Evolutionary conservation across 495 filamentous ascomycete species (phyloP), one percentile per base, ranked within the genome.

Genomic region (Aspergillus baeticus): DNA sequence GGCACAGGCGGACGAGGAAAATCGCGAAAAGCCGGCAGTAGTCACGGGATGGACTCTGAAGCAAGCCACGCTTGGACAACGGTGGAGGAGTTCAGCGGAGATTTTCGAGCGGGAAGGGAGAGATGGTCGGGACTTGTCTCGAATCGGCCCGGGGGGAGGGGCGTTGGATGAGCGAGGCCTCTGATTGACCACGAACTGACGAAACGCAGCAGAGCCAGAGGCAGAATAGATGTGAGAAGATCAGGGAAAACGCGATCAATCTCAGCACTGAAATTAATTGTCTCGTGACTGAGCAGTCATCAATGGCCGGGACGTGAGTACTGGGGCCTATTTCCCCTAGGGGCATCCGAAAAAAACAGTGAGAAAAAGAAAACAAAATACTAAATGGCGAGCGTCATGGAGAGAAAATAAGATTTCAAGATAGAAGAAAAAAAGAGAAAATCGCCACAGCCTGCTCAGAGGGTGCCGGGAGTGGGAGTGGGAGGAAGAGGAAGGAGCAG

Each of bases 271-370:
- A 57, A 61, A 55, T 51, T 44, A 59, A 58, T 43, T 46, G 53
- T 55, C 55, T 67, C 62, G 63, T 62, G 66, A 57, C 52, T 53
- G 58, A 36, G 45, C 58, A 45, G 59, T 60, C 60, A 66, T 66
- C 58, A 68, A 62, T 62, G 60, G 50, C 55, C 66, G 41, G 31
- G 33, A 29, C 62, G 64, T 59, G 67, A 61, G 54, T 62, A 57
- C 41, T 59, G 54, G 44, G 38, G 41, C 29, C 54, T 45, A 54
- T 60, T 61, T 65, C 35, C 47, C 36, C 44, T 44, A 50, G 43
- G 59, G 38, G 35, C 44, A 58, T 53, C 58, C 45, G 52, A 42
- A 45, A 62, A 57, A 41, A 53, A 48, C 34, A 51, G 11, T 14
- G 29, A 46, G 21, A 47, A 49, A 49, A 49, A 47, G 50, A 41